These are phyloP conservation scores for Cercospora beticola DNA, from an alignment of 2,329 filamentous ascomycete species.

Conservation along the genomic window DNA sequence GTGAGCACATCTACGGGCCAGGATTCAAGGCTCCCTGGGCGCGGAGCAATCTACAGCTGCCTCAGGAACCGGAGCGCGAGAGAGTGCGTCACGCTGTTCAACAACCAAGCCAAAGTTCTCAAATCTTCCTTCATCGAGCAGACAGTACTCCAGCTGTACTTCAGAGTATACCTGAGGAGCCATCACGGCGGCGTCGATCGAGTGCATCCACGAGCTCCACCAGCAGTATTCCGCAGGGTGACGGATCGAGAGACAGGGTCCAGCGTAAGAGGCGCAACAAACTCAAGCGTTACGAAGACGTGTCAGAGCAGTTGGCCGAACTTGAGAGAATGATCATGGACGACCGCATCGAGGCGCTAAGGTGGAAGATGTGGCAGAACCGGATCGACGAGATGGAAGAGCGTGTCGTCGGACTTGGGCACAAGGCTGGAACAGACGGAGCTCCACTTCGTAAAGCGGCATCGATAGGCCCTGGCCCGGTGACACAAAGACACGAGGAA, in stretches of 20 bases:
- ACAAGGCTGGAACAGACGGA: not conserved
- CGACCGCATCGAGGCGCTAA: not conserved
- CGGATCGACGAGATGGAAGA: slow-evolving; percentile 2
- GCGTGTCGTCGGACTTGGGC: not conserved
- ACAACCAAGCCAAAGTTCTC: not conserved
- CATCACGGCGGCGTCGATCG: not conserved
- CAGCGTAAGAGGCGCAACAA: not conserved
- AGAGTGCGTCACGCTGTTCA: not conserved
- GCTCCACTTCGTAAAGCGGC: not conserved
- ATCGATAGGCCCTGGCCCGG: not conserved
- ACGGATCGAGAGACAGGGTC: not conserved
- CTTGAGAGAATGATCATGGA: slow-evolving; percentile 1
- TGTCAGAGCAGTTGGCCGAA: not conserved
- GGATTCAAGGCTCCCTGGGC: not conserved
- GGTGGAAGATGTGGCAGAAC: not conserved
- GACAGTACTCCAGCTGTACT: not conserved
- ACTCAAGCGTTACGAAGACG: not conserved
- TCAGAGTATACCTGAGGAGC: not conserved
- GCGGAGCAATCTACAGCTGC: not conserved
- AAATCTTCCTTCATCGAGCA: not conserved
- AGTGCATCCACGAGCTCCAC: not conserved
- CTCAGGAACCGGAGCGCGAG: not conserved
- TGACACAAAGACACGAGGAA: not conserved
- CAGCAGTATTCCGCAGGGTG: not conserved
- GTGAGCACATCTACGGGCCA: slow-evolving; percentile 1